A percentile compares a stretch with the other conserved stretches of the same genome.
phyloP scores from a whole-genome alignment of 2,329 filamentous ascomycete species.

The Coniella vitis region DNA sequence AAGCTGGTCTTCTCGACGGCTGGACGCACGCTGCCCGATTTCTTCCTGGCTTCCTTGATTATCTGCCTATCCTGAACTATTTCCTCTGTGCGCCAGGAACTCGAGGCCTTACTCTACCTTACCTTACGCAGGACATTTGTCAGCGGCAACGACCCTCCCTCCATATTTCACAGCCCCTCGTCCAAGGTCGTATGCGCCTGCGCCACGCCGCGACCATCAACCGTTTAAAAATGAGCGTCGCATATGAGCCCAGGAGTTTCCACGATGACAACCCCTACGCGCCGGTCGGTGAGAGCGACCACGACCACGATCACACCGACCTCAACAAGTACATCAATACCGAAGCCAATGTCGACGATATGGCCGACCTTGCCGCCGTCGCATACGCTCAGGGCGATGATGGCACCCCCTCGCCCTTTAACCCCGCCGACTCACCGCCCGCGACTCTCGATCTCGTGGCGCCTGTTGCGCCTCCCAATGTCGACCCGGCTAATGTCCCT shows the following conservation, averaged over 20 bases:
- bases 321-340: conserved; percentile 19
- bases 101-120: too few species aligned
- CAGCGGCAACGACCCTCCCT: too few species aligned
- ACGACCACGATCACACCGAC: conserved; percentile 29
- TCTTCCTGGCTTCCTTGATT: too few species aligned
- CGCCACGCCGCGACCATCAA: neutral
- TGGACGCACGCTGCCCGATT: too few species aligned
- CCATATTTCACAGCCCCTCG: too few species aligned
- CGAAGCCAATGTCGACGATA: conserved; percentile 31
- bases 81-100: too few species aligned
- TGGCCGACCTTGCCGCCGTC: conserved; percentile 29
- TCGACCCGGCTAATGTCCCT: conserved; percentile 24
- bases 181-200: neutral
- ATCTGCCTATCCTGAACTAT: too few species aligned
- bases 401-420: conserved; percentile 12
- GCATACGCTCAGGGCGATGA: conserved; percentile 17
- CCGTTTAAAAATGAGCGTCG: conserved; percentile 38
- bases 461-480: conserved; percentile 21
- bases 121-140: too few species aligned
- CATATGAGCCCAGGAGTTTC: conserved; percentile 44
- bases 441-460: conserved; percentile 29
- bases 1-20: too few species aligned
- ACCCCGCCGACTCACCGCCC: conserved; percentile 15
- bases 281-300: conserved; percentile 32
- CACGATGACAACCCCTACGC: conserved; percentile 43